Percentiles rank a stretch among this genome's conserved stretches.
These are phyloP conservation scores for Lasiodiplodia sp. DNA, from an alignment of 2,329 filamentous ascomycete genomes.

Conservation along the genomic window DNA sequence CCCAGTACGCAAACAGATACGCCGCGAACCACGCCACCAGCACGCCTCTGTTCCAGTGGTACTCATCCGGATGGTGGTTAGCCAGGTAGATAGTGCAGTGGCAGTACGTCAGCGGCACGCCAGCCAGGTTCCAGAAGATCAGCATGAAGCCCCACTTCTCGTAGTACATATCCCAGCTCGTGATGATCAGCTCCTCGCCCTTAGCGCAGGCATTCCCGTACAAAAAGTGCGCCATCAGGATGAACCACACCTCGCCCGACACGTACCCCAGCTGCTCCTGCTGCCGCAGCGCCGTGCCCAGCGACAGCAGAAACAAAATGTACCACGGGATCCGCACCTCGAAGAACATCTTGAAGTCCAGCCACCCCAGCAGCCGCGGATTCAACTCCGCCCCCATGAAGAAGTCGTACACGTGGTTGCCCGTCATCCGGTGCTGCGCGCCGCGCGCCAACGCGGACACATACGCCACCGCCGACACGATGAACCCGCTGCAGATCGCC, in stretches of 20 bases:
- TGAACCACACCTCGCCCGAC: conserved; percentile 81
- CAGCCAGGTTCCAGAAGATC: conserved; percentile 96
- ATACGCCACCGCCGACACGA: conserved; percentile 85
- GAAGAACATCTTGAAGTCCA: conserved; percentile 96
- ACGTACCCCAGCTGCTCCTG: conserved; percentile 87
- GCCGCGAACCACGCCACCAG: conserved; percentile 54
- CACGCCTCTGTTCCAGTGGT: conserved; percentile 74
- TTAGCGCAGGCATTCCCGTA: conserved; percentile 93
- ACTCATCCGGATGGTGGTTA: conserved; percentile 44
- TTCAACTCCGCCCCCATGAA: conserved; percentile 91
- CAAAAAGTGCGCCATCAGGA: conserved; percentile 88
- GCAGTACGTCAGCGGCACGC: conserved; percentile 89
- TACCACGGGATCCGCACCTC: conserved; percentile 93
- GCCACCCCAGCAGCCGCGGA: conserved; percentile 80
- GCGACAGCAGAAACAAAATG: conserved; percentile 80
- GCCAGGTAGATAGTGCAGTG: conserved; percentile 86
- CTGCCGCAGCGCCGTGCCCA: conserved; percentile 79
- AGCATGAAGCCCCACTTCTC: conserved; percentile 98
- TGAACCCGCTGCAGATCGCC: conserved; percentile 86
- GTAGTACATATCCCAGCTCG: conserved; percentile 95
- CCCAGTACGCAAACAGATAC: conserved; percentile 70
- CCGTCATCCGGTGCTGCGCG: conserved; percentile 90
- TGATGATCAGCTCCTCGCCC: conserved; percentile 88
- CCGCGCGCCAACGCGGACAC: conserved; percentile 82
- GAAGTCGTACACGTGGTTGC: conserved; percentile 81